Base-by-base conservation (phyloP, 2,329 filamentous ascomycete species). In the Sporothrix variecibatus region DNA sequence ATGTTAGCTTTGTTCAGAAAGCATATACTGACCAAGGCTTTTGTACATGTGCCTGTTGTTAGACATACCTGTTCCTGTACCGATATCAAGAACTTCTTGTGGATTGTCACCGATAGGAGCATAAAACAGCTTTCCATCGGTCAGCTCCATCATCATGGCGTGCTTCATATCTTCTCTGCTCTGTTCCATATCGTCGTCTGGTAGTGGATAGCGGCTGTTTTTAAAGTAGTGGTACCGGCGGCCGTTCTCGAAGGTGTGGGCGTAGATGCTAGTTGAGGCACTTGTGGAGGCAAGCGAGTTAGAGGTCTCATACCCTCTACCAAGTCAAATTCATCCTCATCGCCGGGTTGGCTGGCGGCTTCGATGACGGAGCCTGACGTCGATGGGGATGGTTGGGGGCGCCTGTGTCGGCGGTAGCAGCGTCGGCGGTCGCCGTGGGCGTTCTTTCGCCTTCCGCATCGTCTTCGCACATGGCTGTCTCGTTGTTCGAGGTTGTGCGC, bases 1-100 rank as follows among this genome's bases (percentile, higher is more conserved):
- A 3, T 26, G n/a, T 69, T 56, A 74, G 69, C 7, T 49, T 7
- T 4, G 28, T 38, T 28, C 31, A 23, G 7, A 51, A 49, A 38
- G 11, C 12, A 23, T 7, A 17, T 23, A 34, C 34, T 34, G n/a
- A 34, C 34, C 34, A 8, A 34, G 1, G 34, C 8, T 8, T 34
- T 34, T 34, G 12, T 20, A 20, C 46, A 51, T 51, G 17, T 51
- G 34, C 34, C 4, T 34, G 2, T n/a, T 51, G 46, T 51, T 3
- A 38, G 11, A 58, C 60, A 72, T 77, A 83, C 85, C 84, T 20
- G 83, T 86, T 3, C 86, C 86, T 2, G 86, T 87, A 12, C 86
- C 86, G n/a, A 87, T 79, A 67, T 87, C 85, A 11, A 86, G 78
- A 40, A 87, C 84, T 62, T 81, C 83, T 51, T 84, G 80, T 0